Percentiles rank a stretch among this genome's conserved stretches.
These are phyloP conservation scores for Phialophora macrospora DNA, from an alignment of 2,329 filamentous ascomycete genomes.

Conservation along the genomic window DNA sequence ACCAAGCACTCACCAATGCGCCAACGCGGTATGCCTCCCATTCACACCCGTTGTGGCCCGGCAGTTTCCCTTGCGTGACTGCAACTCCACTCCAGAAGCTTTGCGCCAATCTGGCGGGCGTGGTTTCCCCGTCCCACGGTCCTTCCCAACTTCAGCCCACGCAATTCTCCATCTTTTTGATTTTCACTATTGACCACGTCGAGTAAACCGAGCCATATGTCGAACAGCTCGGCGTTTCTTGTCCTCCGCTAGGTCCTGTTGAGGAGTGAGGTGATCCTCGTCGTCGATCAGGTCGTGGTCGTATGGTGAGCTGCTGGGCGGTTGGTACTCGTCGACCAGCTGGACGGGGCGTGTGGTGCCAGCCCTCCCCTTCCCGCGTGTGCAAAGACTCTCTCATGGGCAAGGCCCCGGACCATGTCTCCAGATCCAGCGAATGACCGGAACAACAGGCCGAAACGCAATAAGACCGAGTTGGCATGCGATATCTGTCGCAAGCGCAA, in stretches of 20 bases:
- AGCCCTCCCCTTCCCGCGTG: background rate
- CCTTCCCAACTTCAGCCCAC: background rate
- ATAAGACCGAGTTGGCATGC: constrained; percentile 24
- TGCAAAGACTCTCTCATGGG: background rate
- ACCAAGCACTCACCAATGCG: background rate
- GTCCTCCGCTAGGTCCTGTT: background rate
- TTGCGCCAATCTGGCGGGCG: background rate
- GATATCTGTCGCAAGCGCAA: constrained; percentile 19
- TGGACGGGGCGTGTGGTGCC: background rate
- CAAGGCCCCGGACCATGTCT: constrained; percentile 12
- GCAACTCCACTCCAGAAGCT: background rate
- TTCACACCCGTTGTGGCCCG: background rate
- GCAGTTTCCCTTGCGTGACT: background rate
- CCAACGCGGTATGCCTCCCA: too few relatives aligned
- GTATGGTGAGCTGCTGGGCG: background rate
- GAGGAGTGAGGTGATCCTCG: background rate
- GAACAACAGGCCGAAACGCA: constrained; percentile 17
- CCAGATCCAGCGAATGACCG: constrained; percentile 4
- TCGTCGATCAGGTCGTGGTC: background rate
- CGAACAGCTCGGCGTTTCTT: background rate
- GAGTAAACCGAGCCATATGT: background rate
- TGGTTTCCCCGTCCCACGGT: background rate
- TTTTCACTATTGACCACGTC: background rate
- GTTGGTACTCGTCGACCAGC: background rate
- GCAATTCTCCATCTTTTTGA: background rate